These are phyloP conservation scores for Protea cynaroides DNA, from an alignment of 164 flowering plant genomes.

Conservation along the genomic window DNA sequence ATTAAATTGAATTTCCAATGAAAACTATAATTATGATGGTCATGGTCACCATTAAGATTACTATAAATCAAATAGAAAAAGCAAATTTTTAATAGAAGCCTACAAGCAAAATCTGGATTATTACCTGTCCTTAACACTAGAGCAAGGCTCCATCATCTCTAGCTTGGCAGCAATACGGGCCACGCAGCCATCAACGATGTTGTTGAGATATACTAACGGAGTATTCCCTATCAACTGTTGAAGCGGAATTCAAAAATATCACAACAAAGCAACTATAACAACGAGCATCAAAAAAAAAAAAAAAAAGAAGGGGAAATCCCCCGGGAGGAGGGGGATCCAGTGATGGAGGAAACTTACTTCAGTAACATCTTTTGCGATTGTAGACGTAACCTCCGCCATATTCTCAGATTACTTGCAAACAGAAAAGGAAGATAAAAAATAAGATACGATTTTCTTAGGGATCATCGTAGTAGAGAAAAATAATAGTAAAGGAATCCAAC, in stretches of 20 bases:
- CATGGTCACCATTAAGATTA: neutral
- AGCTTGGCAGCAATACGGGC: too few relatives aligned
- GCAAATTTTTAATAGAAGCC: too few relatives aligned
- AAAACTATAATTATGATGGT: neutral
- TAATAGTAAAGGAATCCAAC: neutral
- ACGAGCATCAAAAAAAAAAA: too few relatives aligned
- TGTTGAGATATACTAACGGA: too few relatives aligned
- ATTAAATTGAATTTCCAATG: neutral
- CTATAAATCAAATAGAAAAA: too few relatives aligned
- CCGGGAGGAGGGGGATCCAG: neutral
- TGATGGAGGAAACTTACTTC: conserved; percentile 32
- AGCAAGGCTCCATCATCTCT: too few relatives aligned
- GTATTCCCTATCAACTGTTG: conserved; percentile 22
- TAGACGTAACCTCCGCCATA: conserved; percentile 41
- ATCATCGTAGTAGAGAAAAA: neutral
- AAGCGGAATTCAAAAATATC: neutral
- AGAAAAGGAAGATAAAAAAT: neutral
- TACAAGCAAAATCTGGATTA: too few relatives aligned
- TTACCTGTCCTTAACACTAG: too few relatives aligned
- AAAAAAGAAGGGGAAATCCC: too few relatives aligned
- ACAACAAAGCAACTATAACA: too few relatives aligned
- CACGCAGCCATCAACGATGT: too few relatives aligned
- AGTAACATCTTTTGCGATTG: conserved; percentile 65
- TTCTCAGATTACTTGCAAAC: conserved; percentile 14
- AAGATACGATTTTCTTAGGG: neutral